phyloP scores from a whole-genome alignment of 768 basidiomycete species.

The Collybia nuda region DNA sequence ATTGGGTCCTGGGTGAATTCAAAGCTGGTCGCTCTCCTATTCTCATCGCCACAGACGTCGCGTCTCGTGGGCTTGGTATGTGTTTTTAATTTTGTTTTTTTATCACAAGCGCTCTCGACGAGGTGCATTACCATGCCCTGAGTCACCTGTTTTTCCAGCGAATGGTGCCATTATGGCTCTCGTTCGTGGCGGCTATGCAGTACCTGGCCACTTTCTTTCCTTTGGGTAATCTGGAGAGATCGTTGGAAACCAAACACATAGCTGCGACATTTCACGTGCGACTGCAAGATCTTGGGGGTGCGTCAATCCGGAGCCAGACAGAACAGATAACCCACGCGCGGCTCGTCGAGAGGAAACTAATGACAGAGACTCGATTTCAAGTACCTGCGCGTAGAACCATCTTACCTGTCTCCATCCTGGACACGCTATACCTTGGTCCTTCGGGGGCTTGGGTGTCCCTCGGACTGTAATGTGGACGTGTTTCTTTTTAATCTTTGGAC shows the following conservation, averaged over 20 bases:
- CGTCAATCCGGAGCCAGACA: slow-evolving; percentile 8
- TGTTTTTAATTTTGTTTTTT: slow-evolving; percentile 56
- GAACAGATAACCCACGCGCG: slow-evolving; percentile 10
- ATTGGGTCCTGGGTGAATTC: slow-evolving; percentile 98
- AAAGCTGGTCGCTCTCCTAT: slow-evolving; percentile 97
- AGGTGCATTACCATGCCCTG: slow-evolving; percentile 23
- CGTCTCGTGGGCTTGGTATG: slow-evolving; percentile 99
- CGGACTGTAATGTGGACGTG: slow-evolving; percentile 27
- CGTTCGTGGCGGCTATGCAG: slow-evolving; percentile 22
- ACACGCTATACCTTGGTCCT: slow-evolving; percentile 40
- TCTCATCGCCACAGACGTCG: slow-evolving; percentile 98
- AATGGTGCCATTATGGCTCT: slow-evolving; percentile 14
- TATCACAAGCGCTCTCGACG: slow-evolving; percentile 44
- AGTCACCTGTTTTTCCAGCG: slow-evolving; percentile 17
- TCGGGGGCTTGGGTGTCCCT: slow-evolving; percentile 35
- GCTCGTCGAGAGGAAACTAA: slow-evolving; percentile 7
- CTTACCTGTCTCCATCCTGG: slow-evolving; percentile 55
- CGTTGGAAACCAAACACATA: slow-evolving; percentile 1
- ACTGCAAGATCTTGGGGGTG: slow-evolving; percentile 4
- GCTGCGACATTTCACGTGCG: slow-evolving; percentile 4
- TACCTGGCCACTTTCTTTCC: slow-evolving; percentile 26
- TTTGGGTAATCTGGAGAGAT: slow-evolving; percentile 30
- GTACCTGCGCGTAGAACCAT: slow-evolving; percentile 44
- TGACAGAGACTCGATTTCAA: slow-evolving; percentile 32
- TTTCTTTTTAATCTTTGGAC: slow-evolving; percentile 16